Evolutionary conservation across 257 asterid species (phyloP).

Genomic region (Cordia subcordata): DNA sequence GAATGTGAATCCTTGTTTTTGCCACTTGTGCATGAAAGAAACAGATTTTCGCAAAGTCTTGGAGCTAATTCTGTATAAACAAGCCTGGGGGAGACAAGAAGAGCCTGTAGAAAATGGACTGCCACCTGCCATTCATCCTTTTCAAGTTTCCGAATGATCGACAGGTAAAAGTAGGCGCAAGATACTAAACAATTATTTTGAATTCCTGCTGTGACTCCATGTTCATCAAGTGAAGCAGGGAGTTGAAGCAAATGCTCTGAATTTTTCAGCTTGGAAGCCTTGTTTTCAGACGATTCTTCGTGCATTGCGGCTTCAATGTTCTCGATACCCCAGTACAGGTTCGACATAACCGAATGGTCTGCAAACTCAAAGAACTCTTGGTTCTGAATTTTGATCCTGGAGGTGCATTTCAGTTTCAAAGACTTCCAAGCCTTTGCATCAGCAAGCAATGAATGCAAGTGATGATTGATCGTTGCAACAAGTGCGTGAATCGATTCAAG

Average conservation of each 20-base stretch:
- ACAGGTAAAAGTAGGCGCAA: slow-evolving; percentile 64
- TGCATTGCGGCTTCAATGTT: slow-evolving; percentile 38
- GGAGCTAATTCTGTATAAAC: slow-evolving; percentile 59
- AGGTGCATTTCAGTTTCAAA: slow-evolving; percentile 48
- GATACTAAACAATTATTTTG: slow-evolving; percentile 41
- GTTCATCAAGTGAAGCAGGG: slow-evolving; percentile 70
- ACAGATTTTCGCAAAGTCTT: slow-evolving; percentile 38
- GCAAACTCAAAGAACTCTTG: slow-evolving; percentile 62
- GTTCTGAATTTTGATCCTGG: slow-evolving; percentile 44
- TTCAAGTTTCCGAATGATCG: slow-evolving; percentile 44
- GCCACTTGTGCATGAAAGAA: slow-evolving; percentile 23
- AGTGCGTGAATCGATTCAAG: slow-evolving; percentile 42
- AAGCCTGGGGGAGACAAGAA: slow-evolving; percentile 45
- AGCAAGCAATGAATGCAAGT: slow-evolving; percentile 35
- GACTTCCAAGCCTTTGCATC: slow-evolving; percentile 29
- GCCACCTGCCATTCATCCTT: slow-evolving; percentile 65
- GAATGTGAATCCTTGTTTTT: slow-evolving; percentile 6
- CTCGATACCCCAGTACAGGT: slow-evolving; percentile 77
- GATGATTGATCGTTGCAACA: slow-evolving; percentile 36
- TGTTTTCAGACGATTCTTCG: slow-evolving; percentile 26
- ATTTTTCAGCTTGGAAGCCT: slow-evolving; percentile 29
- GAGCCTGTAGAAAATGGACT: slow-evolving; percentile 75
- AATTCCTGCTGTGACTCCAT: slow-evolving; percentile 57
- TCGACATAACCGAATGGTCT: slow-evolving; percentile 67
- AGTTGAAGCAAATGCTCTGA: slow-evolving; percentile 83